These are phyloP conservation scores for Xylaria acuta DNA, from an alignment of 495 filamentous ascomycete species.

Conservation along the genomic window DNA sequence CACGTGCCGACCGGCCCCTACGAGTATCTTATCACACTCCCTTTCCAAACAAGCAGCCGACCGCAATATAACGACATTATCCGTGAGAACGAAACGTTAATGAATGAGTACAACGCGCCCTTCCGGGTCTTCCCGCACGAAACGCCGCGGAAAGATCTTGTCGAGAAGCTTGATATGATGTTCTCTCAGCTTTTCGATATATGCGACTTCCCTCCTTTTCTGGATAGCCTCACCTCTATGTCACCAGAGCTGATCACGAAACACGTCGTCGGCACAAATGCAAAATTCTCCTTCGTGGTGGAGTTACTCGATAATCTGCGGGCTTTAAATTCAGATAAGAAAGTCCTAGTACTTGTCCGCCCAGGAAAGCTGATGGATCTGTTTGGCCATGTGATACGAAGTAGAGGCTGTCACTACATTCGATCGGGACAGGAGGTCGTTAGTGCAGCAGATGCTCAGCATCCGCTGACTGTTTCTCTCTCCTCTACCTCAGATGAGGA, in stretches of 20 bases:
- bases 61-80: slow-evolving; percentile 49
- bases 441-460: slow-evolving; percentile 23
- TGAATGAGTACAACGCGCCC: slow-evolving; percentile 42
- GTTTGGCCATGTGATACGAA: slow-evolving; percentile 44
- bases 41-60: slow-evolving; percentile 46
- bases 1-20: slow-evolving; percentile 30
- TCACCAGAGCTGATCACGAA: slow-evolving; percentile 40
- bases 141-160: slow-evolving; percentile 35
- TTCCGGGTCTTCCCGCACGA: slow-evolving; percentile 34
- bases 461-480: slow-evolving; percentile 32
- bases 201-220: slow-evolving; percentile 51
- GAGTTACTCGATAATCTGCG: slow-evolving; percentile 46
- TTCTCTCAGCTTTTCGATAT: slow-evolving; percentile 47
- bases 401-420: slow-evolving; percentile 36
- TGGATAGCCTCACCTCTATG: slow-evolving; percentile 41
- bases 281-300: slow-evolving; percentile 54
- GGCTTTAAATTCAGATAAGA: slow-evolving; percentile 38
- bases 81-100: slow-evolving; percentile 41
- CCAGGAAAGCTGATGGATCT: slow-evolving; percentile 47
- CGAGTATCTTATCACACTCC: slow-evolving; percentile 50
- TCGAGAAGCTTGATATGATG: slow-evolving; percentile 45
- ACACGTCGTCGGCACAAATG: slow-evolving; percentile 49
- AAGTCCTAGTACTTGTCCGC: slow-evolving; percentile 49
- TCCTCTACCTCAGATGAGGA: slow-evolving; percentile 32
- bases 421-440: slow-evolving; percentile 35